Percentiles rank a stretch among this genome's conserved stretches.
Evolutionary conservation across 1,284 basidiomycete species (phyloP).

Genomic region (Pterulicium gracile): DNA sequence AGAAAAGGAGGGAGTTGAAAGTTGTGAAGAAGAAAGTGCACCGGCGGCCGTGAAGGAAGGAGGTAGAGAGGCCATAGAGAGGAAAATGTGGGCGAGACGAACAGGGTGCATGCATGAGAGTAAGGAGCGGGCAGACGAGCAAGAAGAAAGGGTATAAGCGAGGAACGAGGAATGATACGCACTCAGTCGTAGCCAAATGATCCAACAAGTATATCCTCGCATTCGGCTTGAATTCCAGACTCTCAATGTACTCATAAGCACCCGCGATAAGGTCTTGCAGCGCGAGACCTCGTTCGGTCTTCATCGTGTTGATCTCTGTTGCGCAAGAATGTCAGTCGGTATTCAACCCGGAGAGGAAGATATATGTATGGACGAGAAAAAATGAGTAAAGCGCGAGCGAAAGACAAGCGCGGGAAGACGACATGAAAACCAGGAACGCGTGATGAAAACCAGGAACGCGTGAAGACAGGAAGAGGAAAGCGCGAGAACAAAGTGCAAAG

Average conservation of each 20-base stretch:
- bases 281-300: constrained; percentile 88
- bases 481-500: neutral
- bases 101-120: neutral
- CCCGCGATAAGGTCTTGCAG: constrained; percentile 93
- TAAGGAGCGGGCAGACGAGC: no score
- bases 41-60: no score
- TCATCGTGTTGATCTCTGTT: constrained; percentile 78
- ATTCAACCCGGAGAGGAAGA: neutral
- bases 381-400: neutral
- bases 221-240: constrained; percentile 76
- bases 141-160: neutral
- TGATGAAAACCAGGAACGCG: no score
- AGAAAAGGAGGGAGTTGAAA: neutral
- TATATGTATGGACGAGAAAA: no score
- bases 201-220: constrained; percentile 90
- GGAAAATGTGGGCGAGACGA: neutral
- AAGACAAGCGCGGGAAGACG: constrained; percentile 5
- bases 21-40: no score
- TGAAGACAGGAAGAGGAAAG: no score
- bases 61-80: no score
- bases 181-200: constrained; percentile 86
- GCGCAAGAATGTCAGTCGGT: neutral
- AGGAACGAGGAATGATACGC: no score
- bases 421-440: no score
- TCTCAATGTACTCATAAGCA: constrained; percentile 85